Conservation (phyloP, 371 early-diverging fungal species). For the Funneliformis caledonium region DNA sequence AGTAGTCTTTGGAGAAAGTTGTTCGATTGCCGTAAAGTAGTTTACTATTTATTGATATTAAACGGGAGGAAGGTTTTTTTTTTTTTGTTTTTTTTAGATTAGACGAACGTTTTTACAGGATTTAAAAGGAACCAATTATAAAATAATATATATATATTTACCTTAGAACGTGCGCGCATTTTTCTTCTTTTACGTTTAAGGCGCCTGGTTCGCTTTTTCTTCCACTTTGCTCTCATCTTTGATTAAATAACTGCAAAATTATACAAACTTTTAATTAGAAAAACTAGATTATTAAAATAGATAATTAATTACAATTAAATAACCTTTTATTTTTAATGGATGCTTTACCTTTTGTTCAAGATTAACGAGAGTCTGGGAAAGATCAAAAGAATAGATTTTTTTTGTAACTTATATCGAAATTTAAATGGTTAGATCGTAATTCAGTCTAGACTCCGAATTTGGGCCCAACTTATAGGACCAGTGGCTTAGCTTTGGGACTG, state of each 20-base stretch:
- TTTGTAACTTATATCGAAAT: no score
- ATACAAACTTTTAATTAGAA: background rate
- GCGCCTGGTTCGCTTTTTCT: constrained; percentile 68
- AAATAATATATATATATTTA: constrained; percentile 9
- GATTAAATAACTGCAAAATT: background rate
- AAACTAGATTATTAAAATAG: background rate
- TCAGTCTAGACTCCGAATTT: no score
- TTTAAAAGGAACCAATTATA: background rate
- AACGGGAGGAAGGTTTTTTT: no score
- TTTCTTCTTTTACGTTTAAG: constrained; percentile 76
- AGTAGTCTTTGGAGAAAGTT: no score
- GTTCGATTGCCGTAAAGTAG: background rate
- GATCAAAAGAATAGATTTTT: no score
- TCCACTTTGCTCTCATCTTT: constrained; percentile 70
- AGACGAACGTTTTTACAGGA: background rate
- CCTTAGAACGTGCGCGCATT: constrained; percentile 74
- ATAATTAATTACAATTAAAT: no score
- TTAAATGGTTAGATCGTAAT: no score
- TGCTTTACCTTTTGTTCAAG: no score
- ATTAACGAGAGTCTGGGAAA: no score
- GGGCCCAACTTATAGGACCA: no score
- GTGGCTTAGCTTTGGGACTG: no score
- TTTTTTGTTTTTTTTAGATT: background rate
- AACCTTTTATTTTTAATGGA: no score
- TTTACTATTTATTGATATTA: background rate